Percentiles rank a stretch among this genome's conserved stretches.
Conservation (phyloP, 805 yeast genomes). For the Schwanniomyces vanrijiae region DNA sequence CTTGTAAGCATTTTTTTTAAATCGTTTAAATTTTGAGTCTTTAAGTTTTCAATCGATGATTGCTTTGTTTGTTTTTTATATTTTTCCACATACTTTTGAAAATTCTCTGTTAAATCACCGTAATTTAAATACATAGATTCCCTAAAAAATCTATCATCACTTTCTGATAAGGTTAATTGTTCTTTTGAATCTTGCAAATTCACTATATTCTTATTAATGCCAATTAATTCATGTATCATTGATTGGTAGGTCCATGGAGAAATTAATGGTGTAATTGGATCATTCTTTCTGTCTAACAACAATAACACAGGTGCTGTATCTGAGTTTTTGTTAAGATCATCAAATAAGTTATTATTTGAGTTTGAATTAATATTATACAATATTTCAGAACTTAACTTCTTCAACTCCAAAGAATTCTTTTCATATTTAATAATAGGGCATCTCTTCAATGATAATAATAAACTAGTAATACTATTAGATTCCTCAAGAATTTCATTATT, state of each 20-base stretch:
- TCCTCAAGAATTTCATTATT: conserved; percentile 25
- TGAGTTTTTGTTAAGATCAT: conserved; percentile 51
- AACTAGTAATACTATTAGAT: conserved; percentile 44
- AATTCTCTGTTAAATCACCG: conserved; percentile 89
- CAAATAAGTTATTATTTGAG: conserved; percentile 62
- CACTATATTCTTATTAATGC: conserved; percentile 79
- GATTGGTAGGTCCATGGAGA: conserved; percentile 98
- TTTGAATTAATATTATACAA: conserved; percentile 55
- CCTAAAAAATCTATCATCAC: conserved; percentile 71
- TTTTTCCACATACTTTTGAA: conserved; percentile 78
- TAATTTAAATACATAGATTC: conserved; percentile 87
- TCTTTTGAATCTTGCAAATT: conserved; percentile 57
- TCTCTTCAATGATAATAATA: conserved; percentile 68
- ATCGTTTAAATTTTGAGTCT: conserved; percentile 70
- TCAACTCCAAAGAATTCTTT: conserved; percentile 59
- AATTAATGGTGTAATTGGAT: conserved; percentile 89
- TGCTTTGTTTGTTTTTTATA: conserved; percentile 81
- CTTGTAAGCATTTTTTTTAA: conserved; percentile 89
- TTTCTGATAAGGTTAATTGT: conserved; percentile 50
- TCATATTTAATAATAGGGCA: conserved; percentile 84
- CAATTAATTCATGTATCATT: conserved; percentile 92
- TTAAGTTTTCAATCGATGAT: conserved; percentile 56
- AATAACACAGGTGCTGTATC: conserved; percentile 76
- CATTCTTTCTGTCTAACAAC: conserved; percentile 80
- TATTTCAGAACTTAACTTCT: conserved; percentile 69